Evolutionary conservation across 306 rosid genomes (phyloP).

Genomic region (Alnus rubra): DNA sequence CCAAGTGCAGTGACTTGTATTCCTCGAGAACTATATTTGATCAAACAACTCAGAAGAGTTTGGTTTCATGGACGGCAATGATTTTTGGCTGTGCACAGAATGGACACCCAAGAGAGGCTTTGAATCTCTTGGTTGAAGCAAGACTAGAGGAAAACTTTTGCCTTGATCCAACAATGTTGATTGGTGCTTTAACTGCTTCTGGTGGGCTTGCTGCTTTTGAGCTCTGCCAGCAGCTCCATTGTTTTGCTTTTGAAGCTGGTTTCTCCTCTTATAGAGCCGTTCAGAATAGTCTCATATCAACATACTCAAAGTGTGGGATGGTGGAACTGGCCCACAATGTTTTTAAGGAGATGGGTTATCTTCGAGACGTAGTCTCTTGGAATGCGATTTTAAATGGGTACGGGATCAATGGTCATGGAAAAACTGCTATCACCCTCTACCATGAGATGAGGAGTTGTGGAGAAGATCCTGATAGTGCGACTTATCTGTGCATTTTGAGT

Average conservation of each 20-base stretch:
- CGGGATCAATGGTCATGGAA: constrained; percentile 8
- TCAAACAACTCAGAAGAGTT: constrained; percentile 16
- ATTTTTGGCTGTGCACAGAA: constrained; percentile 14
- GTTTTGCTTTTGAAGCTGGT: constrained; percentile 19
- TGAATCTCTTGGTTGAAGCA: constrained; percentile 2
- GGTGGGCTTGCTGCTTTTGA: constrained; percentile 24
- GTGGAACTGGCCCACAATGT: constrained; percentile 13
- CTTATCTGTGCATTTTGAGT: constrained; percentile 16
- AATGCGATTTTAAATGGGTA: constrained; percentile 16
- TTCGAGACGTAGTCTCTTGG: constrained; percentile 20
- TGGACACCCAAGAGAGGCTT: constrained; percentile 12
- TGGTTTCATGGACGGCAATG: constrained; percentile 14
- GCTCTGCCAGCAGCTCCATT: constrained; percentile 21
- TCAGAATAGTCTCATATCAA: constrained; percentile 19
- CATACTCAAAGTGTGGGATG: constrained; percentile 21
- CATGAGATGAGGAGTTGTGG: constrained; percentile 4
- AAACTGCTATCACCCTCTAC: constrained; percentile 15
- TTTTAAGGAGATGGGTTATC: constrained; percentile 16
- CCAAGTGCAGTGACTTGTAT: constrained; percentile 7
- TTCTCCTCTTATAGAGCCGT: not conserved
- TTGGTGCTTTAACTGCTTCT: constrained; percentile 10
- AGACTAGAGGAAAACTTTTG: constrained; percentile 8
- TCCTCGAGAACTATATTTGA: constrained; percentile 14
- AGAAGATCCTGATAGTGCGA: constrained; percentile 20
- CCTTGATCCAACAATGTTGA: constrained; percentile 19